Evolutionary conservation across 2,329 filamentous ascomycete genomes (phyloP).

Genomic region (Arthrinium puccinioides): DNA sequence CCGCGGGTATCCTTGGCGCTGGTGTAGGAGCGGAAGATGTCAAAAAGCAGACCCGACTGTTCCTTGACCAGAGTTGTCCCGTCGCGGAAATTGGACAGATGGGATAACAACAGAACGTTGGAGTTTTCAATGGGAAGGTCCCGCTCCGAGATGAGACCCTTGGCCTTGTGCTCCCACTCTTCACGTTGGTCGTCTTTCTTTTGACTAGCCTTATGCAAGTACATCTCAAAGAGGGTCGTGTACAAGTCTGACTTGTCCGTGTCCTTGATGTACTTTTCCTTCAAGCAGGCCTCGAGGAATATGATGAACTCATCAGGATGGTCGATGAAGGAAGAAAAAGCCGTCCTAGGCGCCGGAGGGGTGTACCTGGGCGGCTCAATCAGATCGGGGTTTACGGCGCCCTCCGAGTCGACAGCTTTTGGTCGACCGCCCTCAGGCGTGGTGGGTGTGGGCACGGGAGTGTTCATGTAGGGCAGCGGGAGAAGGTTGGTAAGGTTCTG

Average conservation of each 20-base stretch:
- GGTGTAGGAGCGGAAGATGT: slow-evolving; percentile 96
- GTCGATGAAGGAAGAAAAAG: slow-evolving; percentile 95
- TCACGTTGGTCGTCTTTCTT: slow-evolving; percentile 61
- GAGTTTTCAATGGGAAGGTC: slow-evolving; percentile 87
- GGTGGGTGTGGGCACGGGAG: slow-evolving; percentile 47
- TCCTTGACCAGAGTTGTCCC: slow-evolving; percentile 91
- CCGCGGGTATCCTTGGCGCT: slow-evolving; percentile 85
- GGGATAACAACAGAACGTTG: slow-evolving; percentile 86
- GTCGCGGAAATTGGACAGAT: slow-evolving; percentile 82
- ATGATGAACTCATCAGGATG: slow-evolving; percentile 85
- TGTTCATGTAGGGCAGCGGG: slow-evolving; percentile 78
- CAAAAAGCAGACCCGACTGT: slow-evolving; percentile 82
- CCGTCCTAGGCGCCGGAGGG: slow-evolving; percentile 74
- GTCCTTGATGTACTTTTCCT: slow-evolving; percentile 62
- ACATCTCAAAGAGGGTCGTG: slow-evolving; percentile 97
- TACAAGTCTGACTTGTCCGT: slow-evolving; percentile 80
- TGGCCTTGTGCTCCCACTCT: slow-evolving; percentile 86
- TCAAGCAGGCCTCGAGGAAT: slow-evolving; percentile 83
- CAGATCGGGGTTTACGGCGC: slow-evolving; percentile 42
- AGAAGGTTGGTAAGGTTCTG: slow-evolving; percentile 81
- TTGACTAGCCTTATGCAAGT: slow-evolving; percentile 77
- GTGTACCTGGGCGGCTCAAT: slow-evolving; percentile 54
- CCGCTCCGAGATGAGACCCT: slow-evolving; percentile 75
- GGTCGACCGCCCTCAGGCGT: slow-evolving; percentile 41
- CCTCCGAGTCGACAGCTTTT: slow-evolving; percentile 44